A percentile compares a stretch with the other conserved stretches of the same genome.
Evolutionary conservation across 768 basidiomycete species (phyloP).

Genomic region (Collybiopsis confluens): DNA sequence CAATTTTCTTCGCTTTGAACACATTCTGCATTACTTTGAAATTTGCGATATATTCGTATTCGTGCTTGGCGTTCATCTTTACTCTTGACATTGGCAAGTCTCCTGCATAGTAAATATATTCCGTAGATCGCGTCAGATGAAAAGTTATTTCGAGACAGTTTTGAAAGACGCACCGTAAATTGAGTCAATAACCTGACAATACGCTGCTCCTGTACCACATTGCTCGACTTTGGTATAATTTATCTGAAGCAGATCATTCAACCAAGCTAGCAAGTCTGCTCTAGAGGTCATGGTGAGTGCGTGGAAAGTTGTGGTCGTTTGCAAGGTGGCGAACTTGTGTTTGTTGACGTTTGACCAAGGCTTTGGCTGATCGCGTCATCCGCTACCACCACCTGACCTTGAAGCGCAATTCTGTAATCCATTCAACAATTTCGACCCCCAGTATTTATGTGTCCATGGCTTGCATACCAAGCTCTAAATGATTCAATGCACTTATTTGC

Average conservation of each 20-base stretch:
- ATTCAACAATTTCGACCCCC: too few species aligned
- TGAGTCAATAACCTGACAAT: conserved; percentile 94
- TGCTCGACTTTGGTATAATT: conserved; percentile 93
- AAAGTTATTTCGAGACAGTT: conserved; percentile 8
- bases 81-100: conserved; percentile 89
- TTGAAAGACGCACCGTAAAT: conserved; percentile 62
- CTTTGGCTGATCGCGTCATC: neutral
- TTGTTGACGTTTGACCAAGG: neutral
- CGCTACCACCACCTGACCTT: too few species aligned
- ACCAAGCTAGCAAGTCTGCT: conserved; percentile 87
- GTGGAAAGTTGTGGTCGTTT: neutral
- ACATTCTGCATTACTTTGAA: conserved; percentile 92
- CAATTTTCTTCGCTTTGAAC: conserved; percentile 91
- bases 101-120: conserved; percentile 38
- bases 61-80: conserved; percentile 94
- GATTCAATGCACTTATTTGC: too few species aligned
- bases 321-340: neutral
- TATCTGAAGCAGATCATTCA: conserved; percentile 89
- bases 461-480: too few species aligned
- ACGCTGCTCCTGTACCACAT: conserved; percentile 87
- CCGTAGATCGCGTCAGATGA: conserved; percentile 15
- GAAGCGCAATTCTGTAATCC: too few species aligned
- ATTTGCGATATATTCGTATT: conserved; percentile 94
- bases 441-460: too few species aligned
- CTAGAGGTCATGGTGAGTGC: conserved; percentile 43